phyloP scores from a whole-genome alignment of 2,329 filamentous ascomycete genomes.

The Didymosphaeria variabile region DNA sequence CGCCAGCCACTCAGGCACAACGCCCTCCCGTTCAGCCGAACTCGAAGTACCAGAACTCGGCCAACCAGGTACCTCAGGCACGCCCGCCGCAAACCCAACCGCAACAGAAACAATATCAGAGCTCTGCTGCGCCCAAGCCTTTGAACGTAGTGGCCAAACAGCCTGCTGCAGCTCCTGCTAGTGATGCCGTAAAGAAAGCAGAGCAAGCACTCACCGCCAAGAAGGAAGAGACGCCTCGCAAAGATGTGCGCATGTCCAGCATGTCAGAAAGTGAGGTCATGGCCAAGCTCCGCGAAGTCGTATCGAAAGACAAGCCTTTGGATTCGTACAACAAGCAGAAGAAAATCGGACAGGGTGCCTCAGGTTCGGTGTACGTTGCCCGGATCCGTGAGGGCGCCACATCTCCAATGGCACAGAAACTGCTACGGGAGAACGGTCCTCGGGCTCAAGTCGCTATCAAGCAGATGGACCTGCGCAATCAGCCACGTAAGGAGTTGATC shows the following conservation, averaged over 20 bases:
- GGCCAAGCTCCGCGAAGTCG: conserved; percentile 91
- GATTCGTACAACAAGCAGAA: conserved; percentile 98
- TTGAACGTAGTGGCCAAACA: conserved; percentile 60
- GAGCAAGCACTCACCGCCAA: conserved; percentile 80
- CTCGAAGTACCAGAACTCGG: conserved; percentile 44
- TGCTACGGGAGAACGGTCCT: conserved; percentile 80
- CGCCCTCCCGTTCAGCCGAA: conserved; percentile 57
- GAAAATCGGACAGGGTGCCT: conserved; percentile 98
- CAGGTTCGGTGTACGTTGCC: conserved; percentile 96
- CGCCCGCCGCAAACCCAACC: conserved; percentile 56
- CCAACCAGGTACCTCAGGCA: conserved; percentile 51
- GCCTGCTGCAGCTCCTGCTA: conserved; percentile 58
- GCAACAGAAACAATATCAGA: conserved; percentile 47
- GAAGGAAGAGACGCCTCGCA: conserved; percentile 81
- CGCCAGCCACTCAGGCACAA: conserved; percentile 37
- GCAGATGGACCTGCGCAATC: conserved; percentile 98
- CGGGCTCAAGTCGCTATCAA: conserved; percentile 96
- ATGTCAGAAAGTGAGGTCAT: conserved; percentile 98
- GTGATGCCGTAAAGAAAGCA: conserved; percentile 84
- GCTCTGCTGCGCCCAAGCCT: conserved; percentile 63
- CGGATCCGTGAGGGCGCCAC: conserved; percentile 88
- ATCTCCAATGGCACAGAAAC: conserved; percentile 79
- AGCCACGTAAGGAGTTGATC: conserved; percentile 96
- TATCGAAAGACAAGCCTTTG: conserved; percentile 94
- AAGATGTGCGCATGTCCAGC: conserved; percentile 97